Base-by-base conservation (phyloP, 2,329 filamentous ascomycete genomes). In the Hirsutella rhossiliensis region DNA sequence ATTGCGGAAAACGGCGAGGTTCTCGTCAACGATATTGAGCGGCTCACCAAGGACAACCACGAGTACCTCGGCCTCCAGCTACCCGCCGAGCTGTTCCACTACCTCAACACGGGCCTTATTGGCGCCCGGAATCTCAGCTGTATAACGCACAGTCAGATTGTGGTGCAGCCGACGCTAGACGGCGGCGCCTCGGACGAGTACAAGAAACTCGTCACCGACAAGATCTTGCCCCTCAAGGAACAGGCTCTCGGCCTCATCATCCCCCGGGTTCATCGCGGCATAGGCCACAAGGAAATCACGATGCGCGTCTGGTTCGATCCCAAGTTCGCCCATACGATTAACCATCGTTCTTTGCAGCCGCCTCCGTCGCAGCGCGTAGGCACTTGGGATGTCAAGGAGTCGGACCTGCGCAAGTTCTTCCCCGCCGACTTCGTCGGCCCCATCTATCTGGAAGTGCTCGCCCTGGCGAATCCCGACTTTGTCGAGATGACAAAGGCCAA, bases 21-120 rank as follows among this genome's bases (percentile, higher is more conserved):
- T 41, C 76, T 78, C 47, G 83, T 88, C 15, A 73, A 87, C 54
- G 81, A 89, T 53, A 75, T 72, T 44, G 82, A 86, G 8, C 73
- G 78, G 44, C 76, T 88, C 18, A 89, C 92, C 2, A 76, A 75
- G 39, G 89, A 97, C 58, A 82, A 92, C 51, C 86, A 94, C 58
- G 82, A 90, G 56, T 89, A 96, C 58, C 78, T 96, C 48, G 88
- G 88, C n/a, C 78, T 94, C 47, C 84, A 89, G 47, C 71, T 98
- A 5, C 88, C 92, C 0, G 80, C 88, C 36, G 92, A 98, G 63
- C 71, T 97, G 17, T 89, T 90, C 60, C 84, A 87, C 62, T 97
- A 97, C 61, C 72, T 96, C 41, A 88, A 87, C 46, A 81, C 77
- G 42, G 92, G 87, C 30, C 68, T 96, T 38, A 78, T 97, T 50